Conservation (phyloP, 192 early-diverging fungal species). For the Entophlyctis luteolus region DNA sequence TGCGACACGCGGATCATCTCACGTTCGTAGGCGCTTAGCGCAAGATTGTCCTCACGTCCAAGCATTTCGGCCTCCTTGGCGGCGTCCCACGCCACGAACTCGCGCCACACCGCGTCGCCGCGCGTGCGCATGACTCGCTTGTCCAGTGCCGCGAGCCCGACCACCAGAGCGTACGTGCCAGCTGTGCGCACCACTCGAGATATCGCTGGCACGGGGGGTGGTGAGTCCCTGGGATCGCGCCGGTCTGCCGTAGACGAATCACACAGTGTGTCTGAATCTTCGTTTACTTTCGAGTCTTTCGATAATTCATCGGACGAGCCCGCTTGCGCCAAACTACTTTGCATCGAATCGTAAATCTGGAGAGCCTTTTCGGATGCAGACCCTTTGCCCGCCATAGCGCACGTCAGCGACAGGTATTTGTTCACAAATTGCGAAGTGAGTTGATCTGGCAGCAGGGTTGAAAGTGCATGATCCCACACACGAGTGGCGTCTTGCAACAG, state of each 20-base stretch:
- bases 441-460: not conserved
- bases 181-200: too few relatives aligned
- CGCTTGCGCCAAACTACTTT: not conserved
- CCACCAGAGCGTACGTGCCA: not conserved
- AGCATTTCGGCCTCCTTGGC: not conserved
- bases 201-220: too few relatives aligned
- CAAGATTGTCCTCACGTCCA: not conserved
- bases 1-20: constrained; percentile 3
- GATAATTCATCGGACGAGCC: too few relatives aligned
- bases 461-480: not conserved
- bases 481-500: not conserved
- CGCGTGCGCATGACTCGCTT: constrained; percentile 4
- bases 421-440: not conserved
- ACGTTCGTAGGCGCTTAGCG: not conserved
- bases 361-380: constrained; percentile 5
- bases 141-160: constrained; percentile 1
- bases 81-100: constrained; percentile 6
- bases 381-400: constrained; percentile 6
- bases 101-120: not conserved
- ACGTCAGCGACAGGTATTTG: constrained; percentile 3
- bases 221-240: too few relatives aligned
- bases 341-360: constrained; percentile 11
- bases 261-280: too few relatives aligned
- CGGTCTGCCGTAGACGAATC: too few relatives aligned
- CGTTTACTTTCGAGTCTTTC: too few relatives aligned